Evolutionary conservation across 176 grass and related monocot species (phyloP).

Genomic region (Hordeum vulgare): MorexV3_pseudomolecules_assembly NC_058524.1:592531104-592531603

Average conservation of each 20-base stretch:
- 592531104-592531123: not conserved
- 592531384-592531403: too few relatives aligned
- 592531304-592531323: not conserved
- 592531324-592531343: too few relatives aligned
- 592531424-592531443: not conserved
- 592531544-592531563: not conserved
- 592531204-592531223: too few relatives aligned
- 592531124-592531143: not conserved
- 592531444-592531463: too few relatives aligned
- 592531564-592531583: not conserved
- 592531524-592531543: slow-evolving; percentile 4
- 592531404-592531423: not conserved
- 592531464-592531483: not conserved
- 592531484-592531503: not conserved
- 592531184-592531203: too few relatives aligned
- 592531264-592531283: not conserved
- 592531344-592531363: too few relatives aligned
- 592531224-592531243: too few relatives aligned
- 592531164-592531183: too few relatives aligned
- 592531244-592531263: too few relatives aligned
- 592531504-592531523: not conserved
- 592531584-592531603: not conserved
- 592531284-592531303: not conserved
- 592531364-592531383: too few relatives aligned
- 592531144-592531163: too few relatives aligned